Evolutionary conservation across 768 basidiomycete genomes (phyloP).

Genomic region (Lactarius pseudohatsudake): DNA sequence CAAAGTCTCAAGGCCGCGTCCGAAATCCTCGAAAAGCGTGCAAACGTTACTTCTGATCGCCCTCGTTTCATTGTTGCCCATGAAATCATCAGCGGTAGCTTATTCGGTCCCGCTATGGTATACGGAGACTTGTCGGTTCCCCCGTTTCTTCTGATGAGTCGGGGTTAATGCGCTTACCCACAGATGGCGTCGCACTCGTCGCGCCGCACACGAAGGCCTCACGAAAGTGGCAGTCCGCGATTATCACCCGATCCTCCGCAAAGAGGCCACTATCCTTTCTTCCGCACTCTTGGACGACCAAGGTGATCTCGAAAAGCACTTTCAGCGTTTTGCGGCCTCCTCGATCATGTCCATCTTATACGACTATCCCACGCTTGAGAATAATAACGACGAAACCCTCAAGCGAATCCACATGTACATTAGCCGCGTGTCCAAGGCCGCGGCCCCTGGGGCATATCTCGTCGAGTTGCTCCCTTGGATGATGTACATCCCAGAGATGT

Average conservation of each 20-base stretch:
- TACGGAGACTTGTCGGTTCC: constrained; percentile 31
- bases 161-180: neutral
- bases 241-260: constrained; percentile 8
- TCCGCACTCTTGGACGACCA: neutral
- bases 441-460: constrained; percentile 26
- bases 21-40: constrained; percentile 42
- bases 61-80: constrained; percentile 34
- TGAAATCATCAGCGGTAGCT: constrained; percentile 37
- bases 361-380: constrained; percentile 17
- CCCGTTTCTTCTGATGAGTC: neutral
- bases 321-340: constrained; percentile 10
- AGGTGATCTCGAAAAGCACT: neutral
- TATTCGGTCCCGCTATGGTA: constrained; percentile 32
- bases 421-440: constrained; percentile 6
- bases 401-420: constrained; percentile 4
- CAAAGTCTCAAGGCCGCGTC: constrained; percentile 36
- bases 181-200: constrained; percentile 21
- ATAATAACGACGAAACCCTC: constrained; percentile 12
- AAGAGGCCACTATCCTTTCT: constrained; percentile 15
- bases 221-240: constrained; percentile 2
- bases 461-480: constrained; percentile 32
- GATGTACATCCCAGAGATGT: constrained; percentile 25
- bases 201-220: constrained; percentile 18
- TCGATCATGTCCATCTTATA: constrained; percentile 14
- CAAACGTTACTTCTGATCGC: constrained; percentile 32